phyloP scores from a whole-genome alignment of 768 basidiomycete genomes.

The Chalciporus piperatus region DNA sequence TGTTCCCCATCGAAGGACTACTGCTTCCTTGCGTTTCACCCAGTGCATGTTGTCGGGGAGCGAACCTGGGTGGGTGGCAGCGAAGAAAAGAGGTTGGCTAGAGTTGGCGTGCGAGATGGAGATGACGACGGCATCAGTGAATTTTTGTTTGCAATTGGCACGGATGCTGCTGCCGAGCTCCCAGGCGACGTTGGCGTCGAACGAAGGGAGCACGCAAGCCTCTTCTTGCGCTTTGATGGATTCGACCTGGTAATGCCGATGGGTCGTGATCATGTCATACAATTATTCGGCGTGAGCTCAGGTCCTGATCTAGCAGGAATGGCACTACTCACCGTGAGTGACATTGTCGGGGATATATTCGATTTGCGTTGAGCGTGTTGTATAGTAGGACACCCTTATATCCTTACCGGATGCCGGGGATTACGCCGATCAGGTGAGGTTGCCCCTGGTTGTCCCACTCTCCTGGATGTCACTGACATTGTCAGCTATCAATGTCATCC shows the following conservation, averaged over 20 bases:
- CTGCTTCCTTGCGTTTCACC: conserved; percentile 34
- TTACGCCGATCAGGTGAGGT: too few species aligned
- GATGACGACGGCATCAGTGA: conserved; percentile 23
- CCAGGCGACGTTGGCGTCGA: conserved; percentile 34
- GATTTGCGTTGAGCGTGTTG: neutral
- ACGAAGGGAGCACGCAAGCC: conserved; percentile 23
- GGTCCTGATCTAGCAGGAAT: neutral
- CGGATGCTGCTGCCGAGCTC: conserved; percentile 30
- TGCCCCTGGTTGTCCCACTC: too few species aligned
- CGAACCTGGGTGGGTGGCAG: conserved; percentile 27
- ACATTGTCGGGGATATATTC: neutral
- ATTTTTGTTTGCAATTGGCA: conserved; percentile 12
- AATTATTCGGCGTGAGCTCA: neutral
- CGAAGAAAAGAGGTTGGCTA: conserved; percentile 32
- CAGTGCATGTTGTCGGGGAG: conserved; percentile 31
- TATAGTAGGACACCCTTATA: conserved; percentile 1
- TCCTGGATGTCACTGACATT: too few species aligned
- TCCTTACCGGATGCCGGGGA: neutral
- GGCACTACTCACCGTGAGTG: conserved; percentile 11
- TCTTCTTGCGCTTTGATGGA: conserved; percentile 24
- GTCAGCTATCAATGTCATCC: too few species aligned
- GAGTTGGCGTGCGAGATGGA: conserved; percentile 30
- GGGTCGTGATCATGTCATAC: too few species aligned
- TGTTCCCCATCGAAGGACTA: conserved; percentile 30
- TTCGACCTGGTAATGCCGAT: conserved; percentile 17